Percentiles rank a stretch among this genome's conserved stretches.
phyloP scores from a whole-genome alignment of 2,329 filamentous ascomycete genomes.

The Magnaporthiopsis incrustans region DNA sequence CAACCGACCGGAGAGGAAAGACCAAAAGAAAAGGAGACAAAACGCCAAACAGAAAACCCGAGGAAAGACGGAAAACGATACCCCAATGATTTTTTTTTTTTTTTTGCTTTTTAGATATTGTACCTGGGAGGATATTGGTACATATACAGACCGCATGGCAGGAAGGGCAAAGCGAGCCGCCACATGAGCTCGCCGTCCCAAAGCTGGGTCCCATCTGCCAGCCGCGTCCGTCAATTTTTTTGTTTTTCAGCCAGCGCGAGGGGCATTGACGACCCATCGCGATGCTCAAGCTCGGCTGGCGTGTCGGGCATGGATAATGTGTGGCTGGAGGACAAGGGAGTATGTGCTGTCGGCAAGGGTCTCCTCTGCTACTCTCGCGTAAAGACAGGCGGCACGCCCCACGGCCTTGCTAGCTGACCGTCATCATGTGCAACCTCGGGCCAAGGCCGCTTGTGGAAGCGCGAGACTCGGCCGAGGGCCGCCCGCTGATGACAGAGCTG shows the following conservation, averaged over 20 bases:
- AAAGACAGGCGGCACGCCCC: background rate
- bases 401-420: slow-evolving; percentile 38
- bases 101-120: slow-evolving; percentile 1
- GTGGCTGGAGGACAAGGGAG: background rate
- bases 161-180: background rate
- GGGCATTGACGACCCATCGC: background rate
- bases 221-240: background rate
- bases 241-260: background rate
- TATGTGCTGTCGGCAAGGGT: background rate
- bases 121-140: slow-evolving; percentile 9
- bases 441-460: slow-evolving; percentile 37
- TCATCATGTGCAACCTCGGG: slow-evolving; percentile 57
- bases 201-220: background rate
- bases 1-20: background rate
- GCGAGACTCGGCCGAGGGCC: slow-evolving; percentile 43
- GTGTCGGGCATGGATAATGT: background rate
- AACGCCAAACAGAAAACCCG: slow-evolving; percentile 1
- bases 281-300: background rate
- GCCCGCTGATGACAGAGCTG: slow-evolving; percentile 38
- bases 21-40: slow-evolving; percentile 8
- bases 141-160: slow-evolving; percentile 8
- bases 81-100: slow-evolving; percentile 4
- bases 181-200: background rate
- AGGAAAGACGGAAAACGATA: slow-evolving; percentile 3
- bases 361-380: background rate